Percentiles rank a stretch among this genome's conserved stretches.
Conservation (phyloP, 164 flowering plant genomes). For the Kalanchoe fedtschenkoi region DNA sequence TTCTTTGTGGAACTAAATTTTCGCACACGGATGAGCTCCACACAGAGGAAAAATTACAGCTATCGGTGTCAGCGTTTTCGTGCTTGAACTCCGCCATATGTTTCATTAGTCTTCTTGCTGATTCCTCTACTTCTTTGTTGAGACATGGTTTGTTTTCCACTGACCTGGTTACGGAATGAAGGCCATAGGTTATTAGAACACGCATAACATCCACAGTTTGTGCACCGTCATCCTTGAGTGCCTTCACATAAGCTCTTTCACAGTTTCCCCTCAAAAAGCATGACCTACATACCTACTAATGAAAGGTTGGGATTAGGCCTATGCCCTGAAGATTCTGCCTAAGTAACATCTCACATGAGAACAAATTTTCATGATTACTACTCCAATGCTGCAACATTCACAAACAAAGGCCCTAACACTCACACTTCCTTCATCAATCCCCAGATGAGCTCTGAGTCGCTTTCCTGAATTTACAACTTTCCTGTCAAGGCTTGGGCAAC, state of each 20-base stretch:
- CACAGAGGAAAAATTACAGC: conserved; percentile 7
- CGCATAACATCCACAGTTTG: conserved; percentile 87
- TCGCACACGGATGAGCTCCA: conserved; percentile 8
- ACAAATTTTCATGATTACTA: background rate
- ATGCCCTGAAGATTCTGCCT: background rate
- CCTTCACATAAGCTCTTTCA: conserved; percentile 73
- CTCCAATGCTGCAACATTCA: background rate
- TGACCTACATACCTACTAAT: conserved; percentile 68
- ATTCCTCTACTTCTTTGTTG: conserved; percentile 35
- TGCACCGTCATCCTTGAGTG: conserved; percentile 56
- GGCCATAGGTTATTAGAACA: conserved; percentile 57
- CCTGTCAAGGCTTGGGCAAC: conserved; percentile 83
- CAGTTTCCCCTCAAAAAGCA: conserved; percentile 76
- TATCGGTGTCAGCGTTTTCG: conserved; percentile 19
- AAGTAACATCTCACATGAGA: background rate
- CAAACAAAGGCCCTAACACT: conserved; percentile 12
- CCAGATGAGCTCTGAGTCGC: conserved; percentile 69
- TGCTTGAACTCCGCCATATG: conserved; percentile 42
- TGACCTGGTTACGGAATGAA: conserved; percentile 35
- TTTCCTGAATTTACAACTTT: conserved; percentile 91
- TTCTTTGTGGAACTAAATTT: conserved; percentile 14
- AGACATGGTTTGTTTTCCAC: conserved; percentile 44
- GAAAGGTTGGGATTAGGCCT: conserved; percentile 4
- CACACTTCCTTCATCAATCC: conserved; percentile 73
- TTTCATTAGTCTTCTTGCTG: conserved; percentile 54